These are phyloP conservation scores for Pugionium dolabratum DNA, from an alignment of 345 rosid species.

Conservation along the genomic window DNA sequence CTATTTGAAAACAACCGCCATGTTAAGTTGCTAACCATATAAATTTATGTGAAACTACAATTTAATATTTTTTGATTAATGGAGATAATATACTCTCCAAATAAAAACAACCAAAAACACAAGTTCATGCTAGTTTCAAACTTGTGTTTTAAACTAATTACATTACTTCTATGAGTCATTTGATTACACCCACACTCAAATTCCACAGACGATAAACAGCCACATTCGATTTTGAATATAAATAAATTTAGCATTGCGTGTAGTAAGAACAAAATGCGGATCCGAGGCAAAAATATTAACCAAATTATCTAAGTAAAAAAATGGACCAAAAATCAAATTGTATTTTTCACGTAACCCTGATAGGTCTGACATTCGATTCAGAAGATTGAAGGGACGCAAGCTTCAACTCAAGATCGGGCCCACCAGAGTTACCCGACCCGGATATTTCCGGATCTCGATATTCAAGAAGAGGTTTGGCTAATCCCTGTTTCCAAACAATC, in stretches of 20 bases:
- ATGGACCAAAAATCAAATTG: neutral
- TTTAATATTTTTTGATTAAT: neutral
- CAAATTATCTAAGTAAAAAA: constrained; percentile 21
- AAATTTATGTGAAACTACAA: neutral
- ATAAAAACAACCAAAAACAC: too few relatives aligned
- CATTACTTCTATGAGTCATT: too few relatives aligned
- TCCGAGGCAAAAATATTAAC: neutral
- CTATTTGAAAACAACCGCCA: neutral
- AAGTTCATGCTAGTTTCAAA: too few relatives aligned
- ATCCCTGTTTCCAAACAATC: constrained; percentile 33
- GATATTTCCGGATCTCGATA: constrained; percentile 13
- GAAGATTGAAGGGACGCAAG: constrained; percentile 37
- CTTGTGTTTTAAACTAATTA: too few relatives aligned
- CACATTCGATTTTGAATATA: too few relatives aligned
- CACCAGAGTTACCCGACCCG: constrained; percentile 29
- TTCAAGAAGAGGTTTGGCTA: constrained; percentile 2
- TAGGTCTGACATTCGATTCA: constrained; percentile 29
- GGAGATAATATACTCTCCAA: neutral
- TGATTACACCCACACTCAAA: too few relatives aligned
- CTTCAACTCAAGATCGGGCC: constrained; percentile 41
- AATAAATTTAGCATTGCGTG: too few relatives aligned
- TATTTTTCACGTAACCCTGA: constrained; percentile 32
- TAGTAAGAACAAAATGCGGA: neutral
- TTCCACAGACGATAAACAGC: too few relatives aligned
- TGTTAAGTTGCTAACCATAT: neutral